Evolutionary conservation across 2,329 filamentous ascomycete genomes (phyloP), one percentile per base, ranked within the genome.

Genomic region (Pestalotiopsis sp.): DNA sequence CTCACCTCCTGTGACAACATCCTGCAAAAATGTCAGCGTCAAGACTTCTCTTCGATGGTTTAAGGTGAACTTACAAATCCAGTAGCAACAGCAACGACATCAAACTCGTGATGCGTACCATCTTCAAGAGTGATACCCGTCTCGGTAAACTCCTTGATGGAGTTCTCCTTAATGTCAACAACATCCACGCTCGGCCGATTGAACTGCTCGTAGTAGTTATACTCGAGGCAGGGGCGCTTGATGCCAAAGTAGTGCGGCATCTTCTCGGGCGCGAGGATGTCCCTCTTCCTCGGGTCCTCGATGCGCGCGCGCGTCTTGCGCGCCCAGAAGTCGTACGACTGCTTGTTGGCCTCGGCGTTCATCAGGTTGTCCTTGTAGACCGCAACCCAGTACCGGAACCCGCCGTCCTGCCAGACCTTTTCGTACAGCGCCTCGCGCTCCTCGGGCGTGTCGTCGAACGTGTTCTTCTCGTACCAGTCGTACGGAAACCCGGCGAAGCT

Each of bases 401-500:
- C 88, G 2, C 87, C 88, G 0, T 81, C 76, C 2, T 78, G 65
- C 83, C 85, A 90, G 9, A 85, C 74, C 3, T 79, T 70, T 69
- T 89, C 82, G 69, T 84, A 86, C 20, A 84, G 78, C 1, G 80
- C 81, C 71, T 85, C 81, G 0, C 86, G 83, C 64, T 87, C 80
- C 59, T 86, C 85, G 0, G 82, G 79, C 0, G 79, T 81, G 66
- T 86, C 87, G 65, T 89, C 86, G 61, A 87, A 87, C 0, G 88
- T 89, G 57, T 85, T 84, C 68, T 84, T 85, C 73, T 89, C 81
- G 4, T 80, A 72, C 72, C 83, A 87, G 71, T 87, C 86, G 70
- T 88, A 91, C 3, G 82, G 76, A 75, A 92, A 90, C 0, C 90
- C 89, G 1, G 82, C 85, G 72, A 89, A 91, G 41, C 77, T 87